Evolutionary conservation across 2,329 filamentous ascomycete species (phyloP).

Genomic region (Pseudocercospora fuligena): DNA sequence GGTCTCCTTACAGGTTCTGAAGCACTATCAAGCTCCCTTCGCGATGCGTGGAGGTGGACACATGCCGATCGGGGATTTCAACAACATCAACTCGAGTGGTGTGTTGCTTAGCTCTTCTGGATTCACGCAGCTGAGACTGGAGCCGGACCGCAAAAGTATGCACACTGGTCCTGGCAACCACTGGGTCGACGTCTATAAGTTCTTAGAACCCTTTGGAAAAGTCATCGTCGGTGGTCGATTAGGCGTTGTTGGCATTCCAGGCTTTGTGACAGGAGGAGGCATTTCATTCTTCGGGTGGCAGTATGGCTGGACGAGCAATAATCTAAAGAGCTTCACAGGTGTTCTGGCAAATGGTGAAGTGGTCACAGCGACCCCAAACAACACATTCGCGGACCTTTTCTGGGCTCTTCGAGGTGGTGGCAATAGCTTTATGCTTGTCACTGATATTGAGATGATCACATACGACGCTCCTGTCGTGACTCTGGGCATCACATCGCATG

Average conservation of each 20-base stretch:
- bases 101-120: conserved; percentile 13
- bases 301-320: conserved; percentile 14
- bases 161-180: conserved; percentile 18
- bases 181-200: conserved; percentile 20
- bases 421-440: conserved; percentile 27
- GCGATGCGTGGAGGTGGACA: conserved; percentile 8
- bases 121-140: conserved; percentile 16
- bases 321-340: conserved; percentile 15
- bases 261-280: conserved; percentile 31
- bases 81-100: conserved; percentile 23
- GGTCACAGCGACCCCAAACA: conserved; percentile 13
- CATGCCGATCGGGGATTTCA: conserved; percentile 9
- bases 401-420: conserved; percentile 28
- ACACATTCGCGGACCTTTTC: conserved; percentile 22
- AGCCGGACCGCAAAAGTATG: conserved; percentile 10
- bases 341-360: conserved; percentile 22
- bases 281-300: conserved; percentile 28
- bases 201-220: conserved; percentile 13
- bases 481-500: conserved; percentile 3
- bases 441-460: conserved; percentile 16
- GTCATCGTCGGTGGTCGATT: conserved; percentile 17
- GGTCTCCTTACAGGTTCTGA: not conserved
- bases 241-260: conserved; percentile 29
- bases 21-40: conserved; percentile 5
- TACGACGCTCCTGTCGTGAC: conserved; percentile 10